Percentiles rank a stretch among this genome's conserved stretches.
phyloP scores from a whole-genome alignment of 305 asterid species.

The Solanum hybrid region DNA sequence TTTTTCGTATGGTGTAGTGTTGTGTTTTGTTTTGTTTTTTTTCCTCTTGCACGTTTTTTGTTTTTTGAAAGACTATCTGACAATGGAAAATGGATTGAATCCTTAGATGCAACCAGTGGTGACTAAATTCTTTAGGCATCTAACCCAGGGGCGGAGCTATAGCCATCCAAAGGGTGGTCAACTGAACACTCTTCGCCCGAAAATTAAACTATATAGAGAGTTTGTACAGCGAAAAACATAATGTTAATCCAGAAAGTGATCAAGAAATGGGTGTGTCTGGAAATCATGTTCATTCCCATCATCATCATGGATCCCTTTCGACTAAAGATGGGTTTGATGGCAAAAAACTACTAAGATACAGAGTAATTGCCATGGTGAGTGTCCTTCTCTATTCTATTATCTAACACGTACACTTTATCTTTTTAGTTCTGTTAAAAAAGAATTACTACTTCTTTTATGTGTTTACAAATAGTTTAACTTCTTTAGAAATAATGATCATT shows the following conservation, averaged over 20 bases:
- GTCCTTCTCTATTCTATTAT: background rate
- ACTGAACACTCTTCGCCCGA: too few species aligned
- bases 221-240: background rate
- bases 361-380: constrained; percentile 19
- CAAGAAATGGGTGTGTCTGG: constrained; percentile 28
- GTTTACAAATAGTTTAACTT: background rate
- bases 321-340: constrained; percentile 16
- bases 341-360: constrained; percentile 3
- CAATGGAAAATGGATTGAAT: too few species aligned
- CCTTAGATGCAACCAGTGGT: too few species aligned
- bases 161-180: too few species aligned
- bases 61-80: too few species aligned
- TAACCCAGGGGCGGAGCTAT: too few species aligned
- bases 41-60: too few species aligned
- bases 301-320: constrained; percentile 14
- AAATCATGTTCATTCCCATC: constrained; percentile 2
- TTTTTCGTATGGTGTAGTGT: too few species aligned
- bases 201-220: background rate
- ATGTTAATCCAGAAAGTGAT: background rate
- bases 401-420: background rate
- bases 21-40: too few species aligned
- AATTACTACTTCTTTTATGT: background rate
- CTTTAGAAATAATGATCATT: too few species aligned
- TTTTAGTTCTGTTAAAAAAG: background rate
- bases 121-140: too few species aligned